Conservation (phyloP, 1,139 yeast species). For the Geotrichum siamense region DNA sequence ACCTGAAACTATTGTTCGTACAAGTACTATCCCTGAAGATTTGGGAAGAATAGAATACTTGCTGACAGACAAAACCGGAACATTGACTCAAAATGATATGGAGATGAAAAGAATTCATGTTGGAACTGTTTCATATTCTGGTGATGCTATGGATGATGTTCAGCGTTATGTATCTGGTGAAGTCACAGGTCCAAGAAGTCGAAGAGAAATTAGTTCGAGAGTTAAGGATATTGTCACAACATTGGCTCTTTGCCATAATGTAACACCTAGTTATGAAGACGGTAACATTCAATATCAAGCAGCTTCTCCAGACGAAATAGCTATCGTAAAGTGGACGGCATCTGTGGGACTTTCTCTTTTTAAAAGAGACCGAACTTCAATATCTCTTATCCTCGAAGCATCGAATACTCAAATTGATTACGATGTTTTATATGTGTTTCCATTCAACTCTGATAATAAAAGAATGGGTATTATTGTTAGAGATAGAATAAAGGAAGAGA, state of each 20-base stretch:
- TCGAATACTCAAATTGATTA: conserved; percentile 49
- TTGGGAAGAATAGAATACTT: conserved; percentile 91
- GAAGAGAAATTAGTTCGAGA: conserved; percentile 62
- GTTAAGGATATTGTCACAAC: conserved; percentile 78
- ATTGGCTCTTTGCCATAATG: conserved; percentile 89
- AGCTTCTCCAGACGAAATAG: conserved; percentile 97
- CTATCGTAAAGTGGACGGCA: conserved; percentile 89
- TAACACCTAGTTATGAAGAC: conserved; percentile 73
- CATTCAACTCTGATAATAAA: conserved; percentile 91
- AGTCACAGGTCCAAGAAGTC: conserved; percentile 34
- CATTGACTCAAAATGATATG: conserved; percentile 97
- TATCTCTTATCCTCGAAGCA: conserved; percentile 58
- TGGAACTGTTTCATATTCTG: conserved; percentile 87
- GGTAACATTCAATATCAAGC: conserved; percentile 80
- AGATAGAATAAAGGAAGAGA: conserved; percentile 56
- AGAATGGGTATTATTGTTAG: conserved; percentile 88
- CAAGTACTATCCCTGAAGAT: conserved; percentile 97
- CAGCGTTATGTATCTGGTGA: conserved; percentile 51
- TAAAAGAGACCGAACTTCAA: conserved; percentile 72
- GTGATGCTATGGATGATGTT: conserved; percentile 88
- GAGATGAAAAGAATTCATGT: conserved; percentile 87
- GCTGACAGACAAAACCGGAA: conserved; percentile 92
- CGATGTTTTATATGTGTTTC: conserved; percentile 77
- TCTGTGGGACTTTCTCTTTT: conserved; percentile 71
- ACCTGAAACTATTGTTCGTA: conserved; percentile 84